Percentiles rank a stretch among this genome's conserved stretches.
phyloP scores from a whole-genome alignment of 805 yeast species.

The Yarrowia hollandica region DNA sequence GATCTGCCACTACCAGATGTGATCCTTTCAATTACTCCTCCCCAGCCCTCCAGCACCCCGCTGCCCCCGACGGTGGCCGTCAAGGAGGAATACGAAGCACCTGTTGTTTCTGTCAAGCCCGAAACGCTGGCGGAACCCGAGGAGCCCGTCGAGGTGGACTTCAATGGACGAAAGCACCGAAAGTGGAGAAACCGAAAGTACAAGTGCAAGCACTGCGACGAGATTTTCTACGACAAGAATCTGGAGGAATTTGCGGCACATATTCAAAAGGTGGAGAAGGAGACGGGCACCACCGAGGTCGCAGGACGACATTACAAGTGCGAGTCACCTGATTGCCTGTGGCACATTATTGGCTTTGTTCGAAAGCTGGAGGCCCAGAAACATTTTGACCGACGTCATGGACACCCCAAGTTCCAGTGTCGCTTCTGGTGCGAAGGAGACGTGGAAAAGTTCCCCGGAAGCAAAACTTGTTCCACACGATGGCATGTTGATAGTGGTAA shows the following conservation, averaged over 20 bases:
- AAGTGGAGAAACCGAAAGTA: slow-evolving; percentile 34
- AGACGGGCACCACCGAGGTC: slow-evolving; percentile 29
- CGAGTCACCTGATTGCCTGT: slow-evolving; percentile 35
- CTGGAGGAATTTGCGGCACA: slow-evolving; percentile 33
- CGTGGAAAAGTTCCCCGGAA: slow-evolving; percentile 36
- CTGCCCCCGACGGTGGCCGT: slow-evolving; percentile 3
- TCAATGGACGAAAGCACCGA: slow-evolving; percentile 34
- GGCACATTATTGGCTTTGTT: slow-evolving; percentile 37
- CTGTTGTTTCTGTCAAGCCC: background rate
- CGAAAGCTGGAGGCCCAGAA: slow-evolving; percentile 38
- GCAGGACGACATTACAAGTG: slow-evolving; percentile 37
- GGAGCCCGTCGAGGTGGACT: slow-evolving; percentile 30
- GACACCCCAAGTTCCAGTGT: slow-evolving; percentile 38
- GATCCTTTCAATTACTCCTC: slow-evolving; percentile 16
- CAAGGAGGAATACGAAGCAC: slow-evolving; percentile 3
- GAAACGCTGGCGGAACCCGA: background rate
- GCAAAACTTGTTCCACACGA: slow-evolving; percentile 36
- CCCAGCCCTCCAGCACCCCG: slow-evolving; percentile 5
- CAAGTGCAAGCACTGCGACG: slow-evolving; percentile 33
- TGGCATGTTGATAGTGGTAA: slow-evolving; percentile 40
- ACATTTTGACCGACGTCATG: slow-evolving; percentile 37
- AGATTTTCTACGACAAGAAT: slow-evolving; percentile 32
- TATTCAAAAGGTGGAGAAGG: slow-evolving; percentile 32
- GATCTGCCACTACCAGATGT: slow-evolving; percentile 14
- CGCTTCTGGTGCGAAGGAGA: slow-evolving; percentile 36